Base-by-base conservation (phyloP, 2,329 filamentous ascomycete species). In the Fusarium temperatum region DNA sequence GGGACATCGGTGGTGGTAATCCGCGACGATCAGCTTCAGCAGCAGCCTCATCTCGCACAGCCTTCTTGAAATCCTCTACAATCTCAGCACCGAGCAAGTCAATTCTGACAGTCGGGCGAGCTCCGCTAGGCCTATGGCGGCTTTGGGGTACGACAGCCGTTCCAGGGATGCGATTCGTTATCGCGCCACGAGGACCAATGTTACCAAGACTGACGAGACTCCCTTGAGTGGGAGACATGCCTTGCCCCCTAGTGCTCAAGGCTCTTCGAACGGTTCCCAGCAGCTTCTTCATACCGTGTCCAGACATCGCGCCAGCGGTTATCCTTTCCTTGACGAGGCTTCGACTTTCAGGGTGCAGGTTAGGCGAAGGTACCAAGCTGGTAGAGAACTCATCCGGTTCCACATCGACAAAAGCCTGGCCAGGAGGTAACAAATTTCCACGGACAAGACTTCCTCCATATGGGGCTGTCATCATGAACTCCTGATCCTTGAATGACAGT, bases 221-320 rank as follows among this genome's bases (percentile, higher is more conserved):
- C 17, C 83, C 84, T n/a, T 87, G 85, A 0, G 83, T 83, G 1
- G 85, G 82, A 20, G 85, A 83, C 18, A 83, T 69, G 10, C 81
- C 82, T 67, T 85, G 87, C 3, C 84, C 85, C 61, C 83, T 84
- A 20, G 87, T 94, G 80, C 94, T 94, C 55, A 98, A 82, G 11
- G 92, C 95, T 72, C 94, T 91, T 24, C 95, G 92, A 42, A 98
- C 93, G 71, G 93, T 96, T 12, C 95, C 93, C 57, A 99, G 88
- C 1, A 98, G 88, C 76, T 91, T 96, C 81, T 92, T 95, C 87
- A 98, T 94, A 6, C 93, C 94, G 38, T 93, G 92, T 53, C 89
- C 87, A 15, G 89, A 91, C 87, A 91, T 90, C 61, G 89, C 89
- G 20, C 89, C 89, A 47, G 87, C 87, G 14, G 86, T 87, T 3